Conservation (phyloP, 2,329 filamentous ascomycete species). For the Ophiostoma populinum region DNA sequence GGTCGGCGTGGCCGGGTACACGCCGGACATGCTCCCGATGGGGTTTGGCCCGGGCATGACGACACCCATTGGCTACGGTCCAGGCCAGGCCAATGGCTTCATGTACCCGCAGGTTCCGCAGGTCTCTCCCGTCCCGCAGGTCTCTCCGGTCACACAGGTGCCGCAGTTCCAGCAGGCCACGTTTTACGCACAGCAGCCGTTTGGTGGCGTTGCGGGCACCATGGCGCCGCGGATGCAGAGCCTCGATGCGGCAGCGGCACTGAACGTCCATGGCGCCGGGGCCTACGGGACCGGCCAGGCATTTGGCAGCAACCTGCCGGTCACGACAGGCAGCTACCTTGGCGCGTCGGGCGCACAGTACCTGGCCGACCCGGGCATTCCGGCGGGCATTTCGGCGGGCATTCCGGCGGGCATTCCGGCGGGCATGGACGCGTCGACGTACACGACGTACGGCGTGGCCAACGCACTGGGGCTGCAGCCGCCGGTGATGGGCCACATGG, state of each 20-base stretch:
- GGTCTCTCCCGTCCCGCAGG: no score
- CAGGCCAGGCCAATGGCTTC: slow-evolving; percentile 3
- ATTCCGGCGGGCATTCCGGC: no score
- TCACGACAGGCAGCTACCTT: slow-evolving; percentile 14
- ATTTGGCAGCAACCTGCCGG: slow-evolving; percentile 17
- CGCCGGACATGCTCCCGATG: slow-evolving; percentile 7
- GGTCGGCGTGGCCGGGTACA: slow-evolving; percentile 1
- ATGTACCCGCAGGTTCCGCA: slow-evolving; percentile 1
- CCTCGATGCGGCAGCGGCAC: slow-evolving; percentile 9
- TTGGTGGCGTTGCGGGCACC: slow-evolving; percentile 2
- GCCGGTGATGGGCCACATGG: slow-evolving; percentile 6
- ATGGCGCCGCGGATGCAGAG: slow-evolving; percentile 11
- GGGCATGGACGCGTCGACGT: slow-evolving; percentile 17
- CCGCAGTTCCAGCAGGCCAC: slow-evolving; percentile 9
- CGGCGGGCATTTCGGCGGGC: no score
- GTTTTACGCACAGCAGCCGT: slow-evolving; percentile 8
- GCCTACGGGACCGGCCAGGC: no score
- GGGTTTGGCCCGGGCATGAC: no score
- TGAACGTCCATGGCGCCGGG: slow-evolving; percentile 7
- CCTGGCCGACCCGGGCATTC: slow-evolving; percentile 16
- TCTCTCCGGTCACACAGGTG: slow-evolving; percentile 8
- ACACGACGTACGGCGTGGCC: slow-evolving; percentile 16
- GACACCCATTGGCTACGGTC: slow-evolving; percentile 10
- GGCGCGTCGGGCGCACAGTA: slow-evolving; percentile 15
- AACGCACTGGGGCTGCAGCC: slow-evolving; percentile 23